Evolutionary conservation across 2,329 filamentous ascomycete genomes (phyloP), one percentile per base, ranked within the genome.

Genomic region (Colletotrichum salicis): DNA sequence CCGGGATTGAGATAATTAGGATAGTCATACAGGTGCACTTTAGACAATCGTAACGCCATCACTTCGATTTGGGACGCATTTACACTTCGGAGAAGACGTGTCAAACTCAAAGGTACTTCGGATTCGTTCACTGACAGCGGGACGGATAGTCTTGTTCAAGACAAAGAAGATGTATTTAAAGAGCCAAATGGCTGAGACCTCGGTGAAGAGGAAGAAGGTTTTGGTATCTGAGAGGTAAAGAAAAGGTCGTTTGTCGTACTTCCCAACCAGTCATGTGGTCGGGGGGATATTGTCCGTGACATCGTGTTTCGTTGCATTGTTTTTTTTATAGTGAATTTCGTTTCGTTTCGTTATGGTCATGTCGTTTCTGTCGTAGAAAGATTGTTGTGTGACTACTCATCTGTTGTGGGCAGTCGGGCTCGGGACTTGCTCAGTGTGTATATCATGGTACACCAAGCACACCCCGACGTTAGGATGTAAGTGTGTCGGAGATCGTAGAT

Each of bases 111-210:
- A 15, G 5, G 2, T n/a, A 41, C 15, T 41, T 6, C 15, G 41
- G 13, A 0, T 8, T 19, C 0, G 1, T 10, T 45, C 41, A 48
- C 41, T 48, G 19, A 19, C 19, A 48, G 4, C 1, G 41, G 19
- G 7, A 48, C 3, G 15, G 2, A 15, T 1, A 45, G 48, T 45
- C 61, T 64, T 52, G 7, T 12, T 22, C 7, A 33, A 60, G 66
- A 70, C 70, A 72, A 60, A 72, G 57, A 66, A 52, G 48, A 67
- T 71, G 22, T 72, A 72, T 64, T 72, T 24, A 33, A 72, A 72
- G 27, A 59, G 70, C 70, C 70, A 72, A 72, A 29, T 61, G 60
- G 66, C 70, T 15, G 37, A 22, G 35, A 13, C 70, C 70, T 70
- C 70, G 33, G 7, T 41, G 4, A 61, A 56, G 70, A 72, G 70